Percentiles rank a stretch among this genome's conserved stretches.
Evolutionary conservation across 2,329 filamentous ascomycete genomes (phyloP).

Genomic region (Fusarium papillatum): DNA sequence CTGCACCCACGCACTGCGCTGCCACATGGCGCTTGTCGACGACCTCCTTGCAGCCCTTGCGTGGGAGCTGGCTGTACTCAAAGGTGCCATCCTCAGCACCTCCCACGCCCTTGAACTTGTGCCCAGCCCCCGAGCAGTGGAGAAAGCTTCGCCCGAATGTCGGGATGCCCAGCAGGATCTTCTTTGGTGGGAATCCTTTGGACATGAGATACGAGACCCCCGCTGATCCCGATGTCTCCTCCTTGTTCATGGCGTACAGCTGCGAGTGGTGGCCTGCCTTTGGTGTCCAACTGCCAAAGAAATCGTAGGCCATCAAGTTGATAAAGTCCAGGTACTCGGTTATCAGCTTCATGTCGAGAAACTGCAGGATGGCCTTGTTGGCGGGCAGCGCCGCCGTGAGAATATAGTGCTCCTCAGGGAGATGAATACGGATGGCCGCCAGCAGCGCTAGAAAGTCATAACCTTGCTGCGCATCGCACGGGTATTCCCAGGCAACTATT

Average conservation of each 20-base stretch:
- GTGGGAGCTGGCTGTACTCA: constrained; percentile 79
- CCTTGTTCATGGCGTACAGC: constrained; percentile 73
- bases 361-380: constrained; percentile 73
- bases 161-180: constrained; percentile 83
- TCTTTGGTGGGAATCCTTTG: constrained; percentile 76
- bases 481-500: constrained; percentile 86
- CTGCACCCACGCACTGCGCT: constrained; percentile 79
- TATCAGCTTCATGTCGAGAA: constrained; percentile 76
- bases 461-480: constrained; percentile 75
- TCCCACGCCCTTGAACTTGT: constrained; percentile 66
- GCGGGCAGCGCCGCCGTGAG: constrained; percentile 82
- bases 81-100: constrained; percentile 77
- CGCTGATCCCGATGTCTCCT: constrained; percentile 75
- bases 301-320: constrained; percentile 87
- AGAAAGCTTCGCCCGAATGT: constrained; percentile 83
- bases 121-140: constrained; percentile 73
- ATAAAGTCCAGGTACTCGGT: constrained; percentile 79
- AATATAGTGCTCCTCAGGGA: constrained; percentile 78
- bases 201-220: constrained; percentile 75
- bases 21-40: constrained; percentile 77
- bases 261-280: constrained; percentile 83
- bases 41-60: constrained; percentile 71
- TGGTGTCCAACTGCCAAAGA: constrained; percentile 78
- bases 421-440: constrained; percentile 72
- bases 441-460: constrained; percentile 79